These are phyloP conservation scores for Chaetomium sp. DNA, from an alignment of 2,329 filamentous ascomycete species.

Conservation along the genomic window DNA sequence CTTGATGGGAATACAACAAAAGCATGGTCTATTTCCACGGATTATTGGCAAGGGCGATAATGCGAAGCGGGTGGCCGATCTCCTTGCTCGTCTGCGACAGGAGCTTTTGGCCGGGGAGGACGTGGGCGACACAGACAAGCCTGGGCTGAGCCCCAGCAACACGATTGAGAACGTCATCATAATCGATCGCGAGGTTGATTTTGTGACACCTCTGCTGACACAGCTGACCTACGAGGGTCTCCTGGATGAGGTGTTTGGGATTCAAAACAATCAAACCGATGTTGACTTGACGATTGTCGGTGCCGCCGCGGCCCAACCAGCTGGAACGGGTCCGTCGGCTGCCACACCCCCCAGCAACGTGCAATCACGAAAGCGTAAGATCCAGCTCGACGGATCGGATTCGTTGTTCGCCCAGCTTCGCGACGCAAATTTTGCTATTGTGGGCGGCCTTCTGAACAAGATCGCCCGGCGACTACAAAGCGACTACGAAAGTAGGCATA, in stretches of 20 bases:
- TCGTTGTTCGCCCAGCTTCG: constrained; percentile 81
- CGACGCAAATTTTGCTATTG: constrained; percentile 91
- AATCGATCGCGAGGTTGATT: constrained; percentile 91
- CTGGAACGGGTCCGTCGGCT: constrained; percentile 46
- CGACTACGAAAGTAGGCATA: constrained; percentile 84
- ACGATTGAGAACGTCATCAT: constrained; percentile 87
- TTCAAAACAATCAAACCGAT: constrained; percentile 87
- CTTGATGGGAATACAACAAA: constrained; percentile 87
- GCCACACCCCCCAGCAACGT: constrained; percentile 37
- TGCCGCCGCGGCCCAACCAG: constrained; percentile 48
- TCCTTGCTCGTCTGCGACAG: constrained; percentile 84
- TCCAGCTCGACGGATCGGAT: constrained; percentile 83
- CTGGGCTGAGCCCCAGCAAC: constrained; percentile 76
- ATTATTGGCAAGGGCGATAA: constrained; percentile 96
- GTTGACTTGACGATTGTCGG: constrained; percentile 87
- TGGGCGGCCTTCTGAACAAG: constrained; percentile 82
- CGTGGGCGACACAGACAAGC: constrained; percentile 51
- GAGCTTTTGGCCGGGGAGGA: constrained; percentile 79
- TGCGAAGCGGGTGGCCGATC: constrained; percentile 78
- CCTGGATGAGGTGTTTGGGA: constrained; percentile 87
- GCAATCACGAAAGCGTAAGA: constrained; percentile 71
- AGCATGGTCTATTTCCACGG: constrained; percentile 86
- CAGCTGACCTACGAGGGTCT: constrained; percentile 96
- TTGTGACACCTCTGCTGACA: constrained; percentile 83
- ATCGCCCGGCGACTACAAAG: constrained; percentile 76